Base-by-base conservation (phyloP, 2,329 filamentous ascomycete genomes). In the Botryotinia narcissicola region DNA sequence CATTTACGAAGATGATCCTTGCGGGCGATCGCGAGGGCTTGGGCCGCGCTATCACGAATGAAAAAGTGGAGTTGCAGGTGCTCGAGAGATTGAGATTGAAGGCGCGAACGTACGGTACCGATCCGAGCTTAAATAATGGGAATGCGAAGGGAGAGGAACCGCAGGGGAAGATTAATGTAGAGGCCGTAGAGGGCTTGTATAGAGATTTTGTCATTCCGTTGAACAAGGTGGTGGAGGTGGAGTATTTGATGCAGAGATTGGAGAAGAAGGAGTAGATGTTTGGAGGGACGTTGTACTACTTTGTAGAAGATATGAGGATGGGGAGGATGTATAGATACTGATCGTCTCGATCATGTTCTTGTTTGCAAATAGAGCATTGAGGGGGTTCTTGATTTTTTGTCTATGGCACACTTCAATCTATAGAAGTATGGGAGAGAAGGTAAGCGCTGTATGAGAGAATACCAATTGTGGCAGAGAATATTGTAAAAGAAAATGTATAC, bases 181-280 rank as follows among this genome's bases (percentile, higher is more conserved):
- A 98, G 75, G 95, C 95, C 1, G 94, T 97, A 37, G 93, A 97
- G 70, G 87, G 88, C 76, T 95, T 97, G 92, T 97, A 97, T 84
- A 90, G 90, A 87, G 89, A 97, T 82, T 93, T 93, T 83, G 95
- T 99, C 75, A 99, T 99, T 78, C 96, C 96, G 0, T 84, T 98
- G 82, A 99, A 96, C n/a, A 99, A 99, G 83, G 92, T 94, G 76
- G 95, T 99, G 59, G 96, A 99, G 86, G 94, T 99, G 16, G 96
- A 99, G 79, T 99, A 99, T 82, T 86, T 99, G 78, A 97, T 99
- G 93, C 94, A 98, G 83, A 89, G 96, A 76, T 85, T 99, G 71
- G 89, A 89, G 60, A 44, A 70, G 69, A 76, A 73, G 73, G 69
- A 73, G 22, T 70, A 25, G 51, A 40, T 51, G 48, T n/a, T n/a